Conservation (phyloP, 179 eudicot genomes). For the Gypsophila paniculata region DNA sequence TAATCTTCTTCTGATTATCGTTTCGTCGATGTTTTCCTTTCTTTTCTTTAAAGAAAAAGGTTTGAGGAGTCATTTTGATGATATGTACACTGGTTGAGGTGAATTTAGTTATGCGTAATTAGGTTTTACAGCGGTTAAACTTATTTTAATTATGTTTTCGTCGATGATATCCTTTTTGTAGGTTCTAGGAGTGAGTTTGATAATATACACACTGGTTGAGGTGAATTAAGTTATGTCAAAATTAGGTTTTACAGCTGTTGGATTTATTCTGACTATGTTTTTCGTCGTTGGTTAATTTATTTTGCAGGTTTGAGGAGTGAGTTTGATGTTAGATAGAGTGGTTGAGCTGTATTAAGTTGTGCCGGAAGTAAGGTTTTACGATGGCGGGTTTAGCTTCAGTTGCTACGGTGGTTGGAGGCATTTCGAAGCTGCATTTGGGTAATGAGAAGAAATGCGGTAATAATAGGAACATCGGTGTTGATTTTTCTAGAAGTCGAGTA, state of each 20-base stretch:
- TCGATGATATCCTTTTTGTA: too few relatives aligned
- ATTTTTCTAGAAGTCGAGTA: constrained; percentile 16
- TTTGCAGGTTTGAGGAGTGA: constrained; percentile 8
- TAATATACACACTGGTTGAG: too few relatives aligned
- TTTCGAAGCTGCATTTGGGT: constrained; percentile 27
- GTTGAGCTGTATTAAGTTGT: neutral
- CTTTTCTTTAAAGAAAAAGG: too few relatives aligned
- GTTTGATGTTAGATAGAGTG: constrained; percentile 2
- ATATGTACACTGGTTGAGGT: too few relatives aligned
- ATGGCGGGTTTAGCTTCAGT: constrained; percentile 39
- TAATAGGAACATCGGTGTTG: constrained; percentile 19
- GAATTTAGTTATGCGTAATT: too few relatives aligned
- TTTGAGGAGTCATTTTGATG: too few relatives aligned
- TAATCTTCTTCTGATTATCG: neutral
- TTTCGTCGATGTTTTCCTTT: neutral
- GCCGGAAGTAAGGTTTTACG: neutral
- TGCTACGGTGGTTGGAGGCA: constrained; percentile 32
- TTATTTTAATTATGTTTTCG: too few relatives aligned
- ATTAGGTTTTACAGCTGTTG: too few relatives aligned
- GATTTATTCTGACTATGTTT: too few relatives aligned
- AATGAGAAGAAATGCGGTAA: constrained; percentile 26
- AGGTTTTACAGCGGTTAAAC: too few relatives aligned
- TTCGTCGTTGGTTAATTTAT: neutral
- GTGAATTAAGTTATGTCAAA: too few relatives aligned
- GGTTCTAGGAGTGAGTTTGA: neutral